Evolutionary conservation across 768 basidiomycete species (phyloP), one percentile per base, ranked within the genome.

Genomic region (Neoboletus subvelutipes): DNA sequence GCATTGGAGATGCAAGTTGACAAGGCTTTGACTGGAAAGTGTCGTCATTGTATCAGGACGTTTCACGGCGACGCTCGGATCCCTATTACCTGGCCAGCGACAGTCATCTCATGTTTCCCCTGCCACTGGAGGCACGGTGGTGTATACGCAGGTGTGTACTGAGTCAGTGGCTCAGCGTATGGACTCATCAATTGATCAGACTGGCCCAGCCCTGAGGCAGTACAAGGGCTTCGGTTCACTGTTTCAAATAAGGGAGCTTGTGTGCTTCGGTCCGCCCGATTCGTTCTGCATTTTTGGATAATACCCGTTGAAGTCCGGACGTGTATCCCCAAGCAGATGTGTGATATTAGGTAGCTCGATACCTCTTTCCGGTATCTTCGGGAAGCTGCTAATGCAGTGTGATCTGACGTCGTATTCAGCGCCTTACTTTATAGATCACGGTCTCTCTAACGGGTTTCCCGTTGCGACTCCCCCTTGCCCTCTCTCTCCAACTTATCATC

Each of bases 391-490:
- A 57, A 70, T 62, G 58, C 68, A 47, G 63, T 61, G 60, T 52
- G 64, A 63, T 65, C 63, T 65, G 62, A 61, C 50, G 20, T 62
- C 52, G 37, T 51, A 40, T 58, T 51, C 57, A 55, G 55, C 50
- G 52, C 49, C 40, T 58, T 54, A 37, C 47, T 69, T 73, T 68
- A 71, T 68, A 69, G 70, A 63, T 67, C 58, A 26, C 33, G 51
- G 37, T 29, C 50, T 28, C 45, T 45, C 43, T 42, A 33, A 37
- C 10, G 26, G 39, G 41, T 37, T 59, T 58, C 39, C 48, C 43
- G 53, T 48, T 43, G 42, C 33, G 49, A 55, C 55, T 55, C 55
- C 59, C 57, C 55, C 45, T 28, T 54, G 12, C 63, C 60, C 60
- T 61, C 50, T 37, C 36, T 36, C 54, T 48, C 50, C 45, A 11